These are phyloP conservation scores for Pleurotus salmoneostramineus DNA, from an alignment of 768 basidiomycete genomes.

Conservation along the genomic window DNA sequence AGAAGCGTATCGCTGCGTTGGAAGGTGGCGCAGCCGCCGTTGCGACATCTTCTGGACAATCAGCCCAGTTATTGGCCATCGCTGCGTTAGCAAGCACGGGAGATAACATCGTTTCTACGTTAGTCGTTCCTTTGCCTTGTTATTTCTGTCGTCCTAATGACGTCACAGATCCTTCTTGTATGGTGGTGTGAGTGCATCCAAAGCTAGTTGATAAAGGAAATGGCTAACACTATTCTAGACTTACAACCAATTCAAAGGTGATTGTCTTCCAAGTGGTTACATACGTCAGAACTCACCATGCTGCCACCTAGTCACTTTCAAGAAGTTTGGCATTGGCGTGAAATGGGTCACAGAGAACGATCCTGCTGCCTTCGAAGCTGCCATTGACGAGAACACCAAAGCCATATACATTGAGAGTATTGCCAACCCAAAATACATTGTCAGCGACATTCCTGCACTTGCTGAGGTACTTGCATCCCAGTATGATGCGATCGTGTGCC, in stretches of 20 bases:
- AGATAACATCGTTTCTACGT: slow-evolving; percentile 79
- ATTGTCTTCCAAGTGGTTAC: neutral
- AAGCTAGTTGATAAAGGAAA: neutral
- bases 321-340: slow-evolving; percentile 60
- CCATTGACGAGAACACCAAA: slow-evolving; percentile 76
- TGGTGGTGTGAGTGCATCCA: slow-evolving; percentile 49
- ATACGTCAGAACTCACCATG: slow-evolving; percentile 9
- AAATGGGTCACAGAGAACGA: slow-evolving; percentile 58
- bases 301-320: slow-evolving; percentile 48
- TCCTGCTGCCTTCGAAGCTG: slow-evolving; percentile 56
- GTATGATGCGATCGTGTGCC: neutral
- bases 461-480: slow-evolving; percentile 44
- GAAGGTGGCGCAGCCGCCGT: slow-evolving; percentile 78
- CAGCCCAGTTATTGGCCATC: slow-evolving; percentile 75
- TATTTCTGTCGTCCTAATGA: slow-evolving; percentile 2
- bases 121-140: slow-evolving; percentile 16
- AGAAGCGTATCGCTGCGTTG: slow-evolving; percentile 74
- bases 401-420: slow-evolving; percentile 75
- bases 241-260: slow-evolving; percentile 70
- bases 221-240: slow-evolving; percentile 32
- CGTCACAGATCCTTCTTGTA: slow-evolving; percentile 55
- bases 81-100: slow-evolving; percentile 55
- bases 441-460: slow-evolving; percentile 64
- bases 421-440: slow-evolving; percentile 72
- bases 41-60: slow-evolving; percentile 69